Percentiles rank a stretch among this genome's conserved stretches.
Conservation (phyloP, 2,329 filamentous ascomycete genomes). For the Cadophora luteo-olivacea region DNA sequence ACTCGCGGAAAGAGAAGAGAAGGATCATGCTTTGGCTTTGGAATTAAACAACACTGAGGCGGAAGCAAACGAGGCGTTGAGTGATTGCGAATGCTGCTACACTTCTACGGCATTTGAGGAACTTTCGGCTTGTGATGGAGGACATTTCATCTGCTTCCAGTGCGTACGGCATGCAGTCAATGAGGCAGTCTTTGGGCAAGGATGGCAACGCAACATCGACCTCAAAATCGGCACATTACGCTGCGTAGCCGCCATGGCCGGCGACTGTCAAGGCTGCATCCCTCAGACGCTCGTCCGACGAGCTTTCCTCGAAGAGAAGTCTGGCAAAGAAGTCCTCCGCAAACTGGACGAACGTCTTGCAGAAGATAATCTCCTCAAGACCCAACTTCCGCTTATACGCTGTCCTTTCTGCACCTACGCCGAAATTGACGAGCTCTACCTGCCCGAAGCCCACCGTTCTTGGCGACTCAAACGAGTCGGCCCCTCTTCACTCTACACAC, state of each 20-base stretch:
- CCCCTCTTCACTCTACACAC: conserved; percentile 43
- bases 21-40: conserved; percentile 59
- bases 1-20: conserved; percentile 52
- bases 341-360: conserved; percentile 82
- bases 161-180: conserved; percentile 84
- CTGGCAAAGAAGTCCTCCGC: conserved; percentile 73
- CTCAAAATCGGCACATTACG: conserved; percentile 74
- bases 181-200: conserved; percentile 92
- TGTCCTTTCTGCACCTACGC: conserved; percentile 94
- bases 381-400: conserved; percentile 75
- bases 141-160: conserved; percentile 79
- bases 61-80: conserved; percentile 59
- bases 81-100: conserved; percentile 84
- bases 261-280: conserved; percentile 78
- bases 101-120: conserved; percentile 74
- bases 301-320: conserved; percentile 73
- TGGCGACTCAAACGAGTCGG: conserved; percentile 63
- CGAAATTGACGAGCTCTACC: conserved; percentile 81
- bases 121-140: conserved; percentile 72
- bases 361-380: conserved; percentile 76
- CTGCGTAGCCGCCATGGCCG: conserved; percentile 78
- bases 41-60: conserved; percentile 65
- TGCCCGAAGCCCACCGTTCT: conserved; percentile 59
- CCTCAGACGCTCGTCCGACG: conserved; percentile 71
- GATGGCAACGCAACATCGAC: conserved; percentile 84